Conservation (phyloP, 805 yeast genomes). For the Danielia oregonensis region DNA sequence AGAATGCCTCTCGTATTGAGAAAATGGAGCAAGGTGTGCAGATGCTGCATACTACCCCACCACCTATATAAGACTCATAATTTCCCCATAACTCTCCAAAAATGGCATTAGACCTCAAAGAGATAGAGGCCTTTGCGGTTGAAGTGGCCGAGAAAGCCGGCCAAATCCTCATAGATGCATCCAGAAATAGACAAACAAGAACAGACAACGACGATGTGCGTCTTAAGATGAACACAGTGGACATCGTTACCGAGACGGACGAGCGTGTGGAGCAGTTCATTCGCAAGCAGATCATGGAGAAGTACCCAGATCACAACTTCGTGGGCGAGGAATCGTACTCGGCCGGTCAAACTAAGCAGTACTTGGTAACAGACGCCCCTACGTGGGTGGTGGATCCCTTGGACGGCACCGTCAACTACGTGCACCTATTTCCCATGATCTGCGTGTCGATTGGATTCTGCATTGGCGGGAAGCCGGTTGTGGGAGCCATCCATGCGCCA, state of each 20-base stretch:
- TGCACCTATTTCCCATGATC: constrained; percentile 16
- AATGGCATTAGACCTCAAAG: constrained; percentile 6
- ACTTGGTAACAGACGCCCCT: constrained; percentile 11
- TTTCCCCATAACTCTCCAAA: background rate
- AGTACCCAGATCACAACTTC: constrained; percentile 12
- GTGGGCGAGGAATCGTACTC: constrained; percentile 15
- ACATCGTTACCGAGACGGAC: constrained; percentile 14
- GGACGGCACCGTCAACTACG: constrained; percentile 15
- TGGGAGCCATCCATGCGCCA: constrained; percentile 14
- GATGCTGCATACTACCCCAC: background rate
- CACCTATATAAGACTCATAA: background rate
- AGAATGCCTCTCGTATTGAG: no score
- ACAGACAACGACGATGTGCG: constrained; percentile 2
- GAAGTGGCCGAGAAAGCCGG: constrained; percentile 13
- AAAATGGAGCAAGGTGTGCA: no score
- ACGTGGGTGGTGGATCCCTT: constrained; percentile 16
- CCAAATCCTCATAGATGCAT: constrained; percentile 5
- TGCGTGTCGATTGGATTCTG: constrained; percentile 15
- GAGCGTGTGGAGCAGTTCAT: constrained; percentile 11
- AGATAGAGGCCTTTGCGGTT: constrained; percentile 11
- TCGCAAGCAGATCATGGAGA: constrained; percentile 2
- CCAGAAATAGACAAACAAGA: constrained; percentile 2
- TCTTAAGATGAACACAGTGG: constrained; percentile 13
- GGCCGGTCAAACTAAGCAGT: constrained; percentile 8
- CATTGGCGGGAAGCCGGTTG: constrained; percentile 10